Conservation (phyloP, 371 early-diverging fungal species). For the Rhizomucor pusillus region DNA sequence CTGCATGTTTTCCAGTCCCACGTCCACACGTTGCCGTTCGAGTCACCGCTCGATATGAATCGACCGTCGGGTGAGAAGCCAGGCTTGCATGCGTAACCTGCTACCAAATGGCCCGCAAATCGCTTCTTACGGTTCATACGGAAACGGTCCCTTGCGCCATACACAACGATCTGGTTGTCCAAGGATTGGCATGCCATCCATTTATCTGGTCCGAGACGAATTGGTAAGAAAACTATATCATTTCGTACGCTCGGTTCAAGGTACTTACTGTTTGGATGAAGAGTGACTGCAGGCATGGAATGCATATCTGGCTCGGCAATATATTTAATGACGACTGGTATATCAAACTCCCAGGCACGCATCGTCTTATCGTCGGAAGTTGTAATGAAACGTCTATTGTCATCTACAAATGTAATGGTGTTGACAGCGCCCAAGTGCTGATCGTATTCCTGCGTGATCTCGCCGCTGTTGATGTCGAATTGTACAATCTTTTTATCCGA, state of each 20-base stretch:
- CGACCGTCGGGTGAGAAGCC: conserved; percentile 92
- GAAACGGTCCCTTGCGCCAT: conserved; percentile 85
- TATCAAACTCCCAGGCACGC: conserved; percentile 96
- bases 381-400: conserved; percentile 90
- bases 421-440: conserved; percentile 96
- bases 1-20: conserved; percentile 97
- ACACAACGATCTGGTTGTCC: conserved; percentile 92
- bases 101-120: conserved; percentile 91
- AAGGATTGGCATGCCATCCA: conserved; percentile 93
- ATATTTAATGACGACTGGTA: conserved; percentile 96
- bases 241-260: neutral
- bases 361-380: conserved; percentile 96
- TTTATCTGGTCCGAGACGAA: conserved; percentile 60
- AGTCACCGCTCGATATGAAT: conserved; percentile 88
- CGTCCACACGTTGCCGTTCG: conserved; percentile 89
- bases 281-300: conserved; percentile 88
- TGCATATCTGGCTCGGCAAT: conserved; percentile 97
- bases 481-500: conserved; percentile 91
- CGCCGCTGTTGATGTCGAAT: conserved; percentile 81
- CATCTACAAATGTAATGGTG: conserved; percentile 94
- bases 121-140: conserved; percentile 86
- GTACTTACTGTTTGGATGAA: conserved; percentile 82
- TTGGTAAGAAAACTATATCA: neutral
- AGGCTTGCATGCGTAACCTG: conserved; percentile 95
- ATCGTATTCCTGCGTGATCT: conserved; percentile 91